Evolutionary conservation across 768 basidiomycete genomes (phyloP).

Genomic region (Mycena sanguinolenta): DNA sequence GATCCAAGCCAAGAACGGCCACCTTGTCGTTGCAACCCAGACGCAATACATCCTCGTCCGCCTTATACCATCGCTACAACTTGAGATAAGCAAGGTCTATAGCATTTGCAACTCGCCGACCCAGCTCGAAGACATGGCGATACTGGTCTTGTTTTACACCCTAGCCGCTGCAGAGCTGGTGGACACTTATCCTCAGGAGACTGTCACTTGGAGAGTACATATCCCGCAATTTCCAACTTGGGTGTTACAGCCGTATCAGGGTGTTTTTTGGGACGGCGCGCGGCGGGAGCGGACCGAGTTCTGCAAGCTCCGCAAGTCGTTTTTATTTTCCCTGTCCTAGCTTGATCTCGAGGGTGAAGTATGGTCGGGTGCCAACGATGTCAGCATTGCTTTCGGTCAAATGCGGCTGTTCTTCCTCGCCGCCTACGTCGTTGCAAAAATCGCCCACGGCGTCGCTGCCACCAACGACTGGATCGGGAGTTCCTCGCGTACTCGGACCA

Average conservation of each 20-base stretch:
- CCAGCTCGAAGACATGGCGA: constrained; percentile 5
- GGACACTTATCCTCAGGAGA: background rate
- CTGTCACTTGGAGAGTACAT: background rate
- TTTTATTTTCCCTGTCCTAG: background rate
- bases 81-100: background rate
- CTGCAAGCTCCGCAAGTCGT: constrained; percentile 5
- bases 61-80: background rate
- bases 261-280: background rate
- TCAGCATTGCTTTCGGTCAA: background rate
- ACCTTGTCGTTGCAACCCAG: constrained; percentile 1
- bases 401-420: background rate
- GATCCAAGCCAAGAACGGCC: constrained; percentile 2
- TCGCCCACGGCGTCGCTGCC: constrained; percentile 12
- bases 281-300: background rate
- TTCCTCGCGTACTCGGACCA: constrained; percentile 14
- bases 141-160: constrained; percentile 7
- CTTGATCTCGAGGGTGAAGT: constrained; percentile 7
- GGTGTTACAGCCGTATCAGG: constrained; percentile 1
- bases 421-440: constrained; percentile 9
- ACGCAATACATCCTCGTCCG: constrained; percentile 12
- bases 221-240: constrained; percentile 1
- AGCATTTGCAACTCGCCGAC: constrained; percentile 2
- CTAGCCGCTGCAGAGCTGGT: background rate
- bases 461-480: constrained; percentile 3
- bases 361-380: background rate